Conservation (phyloP, 2,329 filamentous ascomycete genomes). For the Alternaria brassicae region DNA sequence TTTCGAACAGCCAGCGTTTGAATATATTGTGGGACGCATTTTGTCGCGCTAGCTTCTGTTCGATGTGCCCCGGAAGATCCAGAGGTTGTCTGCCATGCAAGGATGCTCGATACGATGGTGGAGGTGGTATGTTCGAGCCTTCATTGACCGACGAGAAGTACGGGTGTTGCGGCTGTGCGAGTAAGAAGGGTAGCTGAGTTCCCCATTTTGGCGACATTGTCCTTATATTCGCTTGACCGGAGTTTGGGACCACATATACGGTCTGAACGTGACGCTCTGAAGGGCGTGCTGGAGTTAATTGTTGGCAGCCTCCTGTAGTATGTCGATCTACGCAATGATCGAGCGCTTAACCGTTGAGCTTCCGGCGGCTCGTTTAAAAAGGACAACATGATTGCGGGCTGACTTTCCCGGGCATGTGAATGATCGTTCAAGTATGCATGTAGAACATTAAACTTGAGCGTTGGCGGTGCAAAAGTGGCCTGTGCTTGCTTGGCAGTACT, state of each 20-base stretch:
- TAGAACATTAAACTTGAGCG: background rate
- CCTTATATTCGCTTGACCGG: background rate
- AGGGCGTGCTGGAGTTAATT: background rate
- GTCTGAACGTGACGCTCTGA: background rate
- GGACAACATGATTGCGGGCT: background rate
- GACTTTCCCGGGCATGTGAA: background rate
- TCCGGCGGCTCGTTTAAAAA: background rate
- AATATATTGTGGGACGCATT: constrained; percentile 27
- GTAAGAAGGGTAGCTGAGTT: background rate
- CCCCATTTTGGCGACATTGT: background rate
- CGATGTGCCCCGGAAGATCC: constrained; percentile 29
- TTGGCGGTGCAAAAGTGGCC: background rate
- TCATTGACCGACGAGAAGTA: background rate
- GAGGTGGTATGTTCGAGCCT: background rate
- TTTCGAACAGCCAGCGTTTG: constrained; percentile 41
- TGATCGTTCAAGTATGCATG: background rate
- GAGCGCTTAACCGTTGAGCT: background rate
- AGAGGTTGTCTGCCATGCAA: constrained; percentile 6
- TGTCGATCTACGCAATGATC: background rate
- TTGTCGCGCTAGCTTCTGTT: constrained; percentile 32
- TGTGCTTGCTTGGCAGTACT: background rate
- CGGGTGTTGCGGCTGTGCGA: background rate
- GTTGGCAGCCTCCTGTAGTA: background rate
- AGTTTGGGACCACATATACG: background rate
- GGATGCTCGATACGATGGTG: background rate